Percentiles rank a stretch among this genome's conserved stretches.
These are phyloP conservation scores for Mortierella antarctica DNA, from an alignment of 192 early-diverging fungal genomes.

Conservation along the genomic window DNA sequence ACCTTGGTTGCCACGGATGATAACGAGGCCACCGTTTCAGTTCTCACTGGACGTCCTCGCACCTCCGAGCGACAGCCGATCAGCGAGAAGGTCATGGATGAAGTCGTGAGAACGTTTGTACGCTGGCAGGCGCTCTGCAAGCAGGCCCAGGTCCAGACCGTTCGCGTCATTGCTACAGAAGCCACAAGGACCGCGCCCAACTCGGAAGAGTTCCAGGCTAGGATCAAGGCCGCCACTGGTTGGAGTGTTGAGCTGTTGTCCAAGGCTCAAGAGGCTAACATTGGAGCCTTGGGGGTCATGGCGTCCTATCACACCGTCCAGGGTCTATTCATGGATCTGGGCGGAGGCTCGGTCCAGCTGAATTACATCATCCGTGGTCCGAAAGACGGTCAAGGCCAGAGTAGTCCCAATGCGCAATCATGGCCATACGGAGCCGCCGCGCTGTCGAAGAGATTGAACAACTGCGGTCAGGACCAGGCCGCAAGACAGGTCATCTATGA, in stretches of 20 bases:
- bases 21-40: constrained; percentile 5
- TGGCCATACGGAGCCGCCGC: constrained; percentile 66
- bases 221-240: constrained; percentile 57
- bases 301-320: constrained; percentile 63
- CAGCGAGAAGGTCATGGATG: constrained; percentile 57
- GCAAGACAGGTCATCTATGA: constrained; percentile 43
- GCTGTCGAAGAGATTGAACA: constrained; percentile 53
- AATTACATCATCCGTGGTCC: constrained; percentile 61
- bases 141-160: constrained; percentile 52
- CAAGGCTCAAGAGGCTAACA: constrained; percentile 63
- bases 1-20: constrained; percentile 37
- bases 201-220: constrained; percentile 53
- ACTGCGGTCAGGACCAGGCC: constrained; percentile 31
- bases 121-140: constrained; percentile 62
- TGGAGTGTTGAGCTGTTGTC: constrained; percentile 54
- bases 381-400: constrained; percentile 20
- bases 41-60: neutral
- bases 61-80: constrained; percentile 47
- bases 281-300: constrained; percentile 63
- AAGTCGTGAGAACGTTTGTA: constrained; percentile 59
- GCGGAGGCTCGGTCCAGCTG: constrained; percentile 66
- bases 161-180: constrained; percentile 67
- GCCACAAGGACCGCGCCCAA: constrained; percentile 66
- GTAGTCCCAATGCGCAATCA: constrained; percentile 52
- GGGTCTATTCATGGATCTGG: constrained; percentile 66